A percentile compares a stretch with the other conserved stretches of the same genome.
Conservation (phyloP, 78 protist genomes). For the Protostelium mycophagum region DNA sequence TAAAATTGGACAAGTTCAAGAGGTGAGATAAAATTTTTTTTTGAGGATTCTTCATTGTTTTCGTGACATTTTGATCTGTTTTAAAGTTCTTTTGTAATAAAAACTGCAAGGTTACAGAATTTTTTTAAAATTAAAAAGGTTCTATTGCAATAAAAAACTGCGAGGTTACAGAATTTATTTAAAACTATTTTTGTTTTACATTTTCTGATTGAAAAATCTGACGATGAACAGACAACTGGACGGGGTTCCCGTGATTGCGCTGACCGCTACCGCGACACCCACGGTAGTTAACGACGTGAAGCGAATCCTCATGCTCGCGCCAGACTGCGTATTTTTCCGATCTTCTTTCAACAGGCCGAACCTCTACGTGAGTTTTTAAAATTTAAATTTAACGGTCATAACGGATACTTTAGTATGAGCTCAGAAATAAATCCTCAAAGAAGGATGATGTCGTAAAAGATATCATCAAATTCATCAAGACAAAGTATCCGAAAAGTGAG, state of each 20-base stretch:
- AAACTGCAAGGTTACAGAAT: no score
- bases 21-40: not conserved
- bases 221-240: conserved; percentile 34
- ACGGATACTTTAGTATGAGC: not conserved
- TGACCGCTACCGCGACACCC: conserved; percentile 84
- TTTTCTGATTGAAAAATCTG: no score
- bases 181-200: no score
- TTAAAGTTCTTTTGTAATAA: no score
- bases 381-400: not conserved
- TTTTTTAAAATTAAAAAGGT: no score
- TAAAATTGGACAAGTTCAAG: conserved; percentile 22
- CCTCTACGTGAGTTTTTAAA: conserved; percentile 9
- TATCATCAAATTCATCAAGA: conserved; percentile 14
- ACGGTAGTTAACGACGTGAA: conserved; percentile 23
- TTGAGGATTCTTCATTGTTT: not conserved
- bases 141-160: no score
- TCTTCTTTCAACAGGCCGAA: conserved; percentile 89
- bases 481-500: conserved; percentile 9
- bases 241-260: conserved; percentile 34
- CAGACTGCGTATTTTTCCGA: conserved; percentile 27
- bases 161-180: no score
- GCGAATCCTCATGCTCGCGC: conserved; percentile 27
- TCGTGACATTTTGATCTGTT: no score
- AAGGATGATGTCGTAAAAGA: conserved; percentile 20
- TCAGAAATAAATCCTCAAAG: not conserved